Conservation (phyloP, 192 early-diverging fungal species). For the Entophlyctis luteolus region DNA sequence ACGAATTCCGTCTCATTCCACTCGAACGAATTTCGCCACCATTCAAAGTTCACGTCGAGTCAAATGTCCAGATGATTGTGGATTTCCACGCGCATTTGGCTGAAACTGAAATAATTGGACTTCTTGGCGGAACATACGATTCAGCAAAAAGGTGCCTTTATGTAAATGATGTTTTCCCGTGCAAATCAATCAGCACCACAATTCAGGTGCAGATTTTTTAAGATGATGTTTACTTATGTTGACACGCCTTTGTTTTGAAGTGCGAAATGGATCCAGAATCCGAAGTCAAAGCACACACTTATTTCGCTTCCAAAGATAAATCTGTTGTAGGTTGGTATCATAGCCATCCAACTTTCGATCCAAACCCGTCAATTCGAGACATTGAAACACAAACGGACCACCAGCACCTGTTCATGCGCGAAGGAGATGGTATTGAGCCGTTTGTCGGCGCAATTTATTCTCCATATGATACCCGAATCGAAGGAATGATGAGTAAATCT, state of each 20-base stretch:
- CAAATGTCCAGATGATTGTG: conserved; percentile 65
- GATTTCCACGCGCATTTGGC: conserved; percentile 90
- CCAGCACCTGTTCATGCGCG: conserved; percentile 69
- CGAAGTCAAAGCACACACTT: conserved; percentile 76
- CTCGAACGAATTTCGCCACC: conserved; percentile 6
- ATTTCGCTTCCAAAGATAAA: conserved; percentile 59
- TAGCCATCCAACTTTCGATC: conserved; percentile 90
- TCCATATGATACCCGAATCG: conserved; percentile 64
- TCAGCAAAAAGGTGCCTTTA: conserved; percentile 43
- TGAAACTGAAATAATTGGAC: conserved; percentile 87
- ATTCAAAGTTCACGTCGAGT: conserved; percentile 32
- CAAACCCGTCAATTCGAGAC: conserved; percentile 83
- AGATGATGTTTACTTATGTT: too few species aligned
- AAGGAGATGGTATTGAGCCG: conserved; percentile 67
- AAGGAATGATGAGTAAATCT: conserved; percentile 54
- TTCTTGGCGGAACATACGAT: conserved; percentile 78
- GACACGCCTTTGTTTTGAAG: conserved; percentile 25
- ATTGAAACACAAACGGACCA: conserved; percentile 85
- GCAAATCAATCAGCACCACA: conserved; percentile 72
- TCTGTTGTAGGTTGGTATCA: conserved; percentile 93
- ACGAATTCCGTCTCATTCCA: conserved; percentile 38
- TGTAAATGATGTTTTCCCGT: conserved; percentile 74
- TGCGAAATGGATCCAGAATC: conserved; percentile 93
- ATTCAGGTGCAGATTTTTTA: conserved; percentile 61
- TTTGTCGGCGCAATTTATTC: conserved; percentile 87